A percentile compares a stretch with the other conserved stretches of the same genome.
phyloP scores from a whole-genome alignment of 2,329 filamentous ascomycete species.

The Dendrostoma leiphaemia region DNA sequence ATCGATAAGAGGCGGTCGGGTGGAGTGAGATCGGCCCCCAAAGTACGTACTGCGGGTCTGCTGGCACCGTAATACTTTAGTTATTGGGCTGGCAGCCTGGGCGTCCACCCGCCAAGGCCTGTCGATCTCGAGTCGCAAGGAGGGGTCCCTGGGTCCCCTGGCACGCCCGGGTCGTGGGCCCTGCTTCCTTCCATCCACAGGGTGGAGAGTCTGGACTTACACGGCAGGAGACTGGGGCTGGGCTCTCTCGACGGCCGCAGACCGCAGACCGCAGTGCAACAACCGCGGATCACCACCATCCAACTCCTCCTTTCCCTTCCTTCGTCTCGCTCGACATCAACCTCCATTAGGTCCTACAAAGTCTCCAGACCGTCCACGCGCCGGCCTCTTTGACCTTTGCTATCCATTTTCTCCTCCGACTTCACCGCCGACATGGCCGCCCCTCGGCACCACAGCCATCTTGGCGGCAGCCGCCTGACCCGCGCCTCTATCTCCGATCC shows the following conservation, averaged over 20 bases:
- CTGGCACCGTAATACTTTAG: too few species aligned
- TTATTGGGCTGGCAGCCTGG: too few species aligned
- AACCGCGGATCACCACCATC: neutral
- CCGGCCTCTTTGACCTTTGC: too few species aligned
- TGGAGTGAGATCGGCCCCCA: neutral
- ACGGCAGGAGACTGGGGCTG: slow-evolving; percentile 1
- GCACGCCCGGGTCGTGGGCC: too few species aligned
- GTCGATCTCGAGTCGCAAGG: neutral
- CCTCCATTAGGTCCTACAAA: neutral
- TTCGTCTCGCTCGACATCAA: too few species aligned
- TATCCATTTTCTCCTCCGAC: neutral
- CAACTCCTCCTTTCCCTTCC: neutral
- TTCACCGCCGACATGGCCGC: slow-evolving; percentile 20
- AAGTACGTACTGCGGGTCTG: neutral
- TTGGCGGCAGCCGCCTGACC: slow-evolving; percentile 13
- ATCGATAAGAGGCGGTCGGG: neutral
- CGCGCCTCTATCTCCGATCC: slow-evolving; percentile 16
- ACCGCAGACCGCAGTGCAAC: neutral
- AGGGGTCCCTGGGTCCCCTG: too few species aligned
- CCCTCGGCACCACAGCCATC: slow-evolving; percentile 21
- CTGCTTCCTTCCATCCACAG: neutral
- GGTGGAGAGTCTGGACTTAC: neutral
- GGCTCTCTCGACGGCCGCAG: neutral
- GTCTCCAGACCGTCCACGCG: too few species aligned
- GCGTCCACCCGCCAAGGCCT: neutral